These are phyloP conservation scores for Russula griseocarnosa DNA, from an alignment of 768 basidiomycete genomes.

Conservation along the genomic window DNA sequence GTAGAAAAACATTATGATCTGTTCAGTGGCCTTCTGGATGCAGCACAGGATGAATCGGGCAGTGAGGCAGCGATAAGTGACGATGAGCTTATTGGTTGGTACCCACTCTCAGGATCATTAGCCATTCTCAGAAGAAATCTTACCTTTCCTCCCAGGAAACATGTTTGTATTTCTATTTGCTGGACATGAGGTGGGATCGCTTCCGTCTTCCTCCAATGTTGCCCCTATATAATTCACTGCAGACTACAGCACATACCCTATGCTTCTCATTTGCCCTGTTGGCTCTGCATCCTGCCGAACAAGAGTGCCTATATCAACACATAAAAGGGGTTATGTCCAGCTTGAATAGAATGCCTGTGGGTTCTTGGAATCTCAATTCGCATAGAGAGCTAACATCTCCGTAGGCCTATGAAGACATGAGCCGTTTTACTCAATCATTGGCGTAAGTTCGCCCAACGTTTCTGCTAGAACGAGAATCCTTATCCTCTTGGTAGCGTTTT, in stretches of 20 bases:
- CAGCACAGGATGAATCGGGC: conserved; percentile 25
- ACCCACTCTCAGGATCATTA: too few relatives aligned
- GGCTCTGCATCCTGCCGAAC: conserved; percentile 41
- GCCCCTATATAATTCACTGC: neutral
- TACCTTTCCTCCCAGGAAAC: conserved; percentile 20
- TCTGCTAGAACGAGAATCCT: neutral
- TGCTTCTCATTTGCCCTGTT: conserved; percentile 41
- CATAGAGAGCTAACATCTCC: neutral
- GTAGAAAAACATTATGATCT: conserved; percentile 30
- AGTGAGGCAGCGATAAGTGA: conserved; percentile 25
- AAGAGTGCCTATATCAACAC: conserved; percentile 40
- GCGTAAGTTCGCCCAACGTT: conserved; percentile 20
- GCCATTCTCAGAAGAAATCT: neutral
- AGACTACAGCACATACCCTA: conserved; percentile 41
- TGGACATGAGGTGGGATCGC: conserved; percentile 32
- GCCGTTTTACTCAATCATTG: conserved; percentile 24
- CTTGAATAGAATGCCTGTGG: conserved; percentile 11
- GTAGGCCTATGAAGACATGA: conserved; percentile 31
- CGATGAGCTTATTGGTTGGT: conserved; percentile 28
- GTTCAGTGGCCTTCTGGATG: conserved; percentile 32
- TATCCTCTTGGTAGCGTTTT: conserved; percentile 38
- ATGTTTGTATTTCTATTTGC: conserved; percentile 37
- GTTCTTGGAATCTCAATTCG: neutral
- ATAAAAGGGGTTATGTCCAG: conserved; percentile 35
- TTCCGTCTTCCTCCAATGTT: neutral